Base-by-base conservation (phyloP, 2,329 filamentous ascomycete species). In the Calonectria leucothoes region DNA sequence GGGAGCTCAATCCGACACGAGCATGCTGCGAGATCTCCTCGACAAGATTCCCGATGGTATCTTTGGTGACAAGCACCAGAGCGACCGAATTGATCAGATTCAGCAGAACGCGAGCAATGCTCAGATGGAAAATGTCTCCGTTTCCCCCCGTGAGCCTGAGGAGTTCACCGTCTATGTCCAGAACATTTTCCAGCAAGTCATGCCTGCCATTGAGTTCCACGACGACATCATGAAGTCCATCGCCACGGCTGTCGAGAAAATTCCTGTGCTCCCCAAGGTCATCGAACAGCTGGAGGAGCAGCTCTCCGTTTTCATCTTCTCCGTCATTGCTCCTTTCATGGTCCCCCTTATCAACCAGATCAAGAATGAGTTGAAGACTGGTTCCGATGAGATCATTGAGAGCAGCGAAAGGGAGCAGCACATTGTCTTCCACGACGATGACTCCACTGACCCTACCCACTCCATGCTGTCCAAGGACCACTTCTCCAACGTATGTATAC, bases 391-490 rank as follows among this genome's bases (percentile, higher is more conserved):
- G 84, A 94, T 98, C 80, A 98, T 98, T 76, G 89, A 94, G 80
- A 95, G 93, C 86, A 96, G 94, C 83, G 90, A 93, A 83, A 91
- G 93, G 66, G 93, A 98, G 87, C 95, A 98, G 86, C 92, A 94
- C 80, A 90, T 97, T 77, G 95, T 98, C 64, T 98, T 98, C 84
- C 86, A 94, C 55, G 93, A 98, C 77, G 93, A 97, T 81, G 75
- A 90, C 66, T 94, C 87, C 75, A 92, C 91, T 25, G 93, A 98
- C 81, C 96, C 96, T 0, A 98, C 96, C 1, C 96, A 98, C 86
- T 97, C 95, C 25, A 98, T 98, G 96, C 88, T 98, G 66, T 95
- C 95, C 72, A 98, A 98, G 87, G 96, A 98, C 81, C 96, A 98
- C 85, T 98, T 98, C 84, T 94, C 93, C 76, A 97, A 97, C 81